Conservation (phyloP, 2,329 filamentous ascomycete species). For the Aspergillus cejpii region DNA sequence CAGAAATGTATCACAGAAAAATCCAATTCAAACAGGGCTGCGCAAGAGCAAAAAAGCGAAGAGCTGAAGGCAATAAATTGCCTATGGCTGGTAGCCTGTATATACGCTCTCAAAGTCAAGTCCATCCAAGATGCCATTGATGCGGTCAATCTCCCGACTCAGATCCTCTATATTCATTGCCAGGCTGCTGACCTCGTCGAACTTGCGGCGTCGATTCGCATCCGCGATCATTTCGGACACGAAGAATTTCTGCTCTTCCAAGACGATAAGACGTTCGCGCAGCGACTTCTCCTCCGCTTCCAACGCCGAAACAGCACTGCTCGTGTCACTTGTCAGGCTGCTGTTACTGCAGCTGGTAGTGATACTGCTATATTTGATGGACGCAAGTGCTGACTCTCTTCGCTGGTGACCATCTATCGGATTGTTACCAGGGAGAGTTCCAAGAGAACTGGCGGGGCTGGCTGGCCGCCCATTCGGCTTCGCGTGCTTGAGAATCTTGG, state of each 20-base stretch:
- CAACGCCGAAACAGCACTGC: slow-evolving; percentile 56
- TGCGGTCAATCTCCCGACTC: slow-evolving; percentile 64
- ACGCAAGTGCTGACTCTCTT: slow-evolving; percentile 46
- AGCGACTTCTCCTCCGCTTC: slow-evolving; percentile 80
- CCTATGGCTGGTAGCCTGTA: slow-evolving; percentile 19
- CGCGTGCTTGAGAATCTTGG: slow-evolving; percentile 59
- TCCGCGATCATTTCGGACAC: slow-evolving; percentile 77
- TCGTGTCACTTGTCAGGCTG: slow-evolving; percentile 49
- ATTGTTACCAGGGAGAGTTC: slow-evolving; percentile 19
- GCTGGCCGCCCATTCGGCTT: slow-evolving; percentile 44
- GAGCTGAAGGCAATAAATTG: slow-evolving; percentile 2
- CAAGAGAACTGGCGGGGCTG: slow-evolving; percentile 21
- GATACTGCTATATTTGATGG: slow-evolving; percentile 53
- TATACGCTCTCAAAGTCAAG: slow-evolving; percentile 58
- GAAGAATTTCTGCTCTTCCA: slow-evolving; percentile 88
- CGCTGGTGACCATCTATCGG: slow-evolving; percentile 23
- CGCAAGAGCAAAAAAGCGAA: slow-evolving; percentile 5
- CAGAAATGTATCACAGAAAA: slow-evolving; percentile 1
- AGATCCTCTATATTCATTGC: slow-evolving; percentile 76
- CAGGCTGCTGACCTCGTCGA: slow-evolving; percentile 78
- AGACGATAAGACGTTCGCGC: slow-evolving; percentile 69
- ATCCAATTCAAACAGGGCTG: slow-evolving; percentile 1
- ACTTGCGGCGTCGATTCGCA: slow-evolving; percentile 67
- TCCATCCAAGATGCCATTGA: slow-evolving; percentile 58
- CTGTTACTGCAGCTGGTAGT: slow-evolving; percentile 45